Conservation (phyloP, 306 rosid species). For the Lathyrus sativus region DNA sequence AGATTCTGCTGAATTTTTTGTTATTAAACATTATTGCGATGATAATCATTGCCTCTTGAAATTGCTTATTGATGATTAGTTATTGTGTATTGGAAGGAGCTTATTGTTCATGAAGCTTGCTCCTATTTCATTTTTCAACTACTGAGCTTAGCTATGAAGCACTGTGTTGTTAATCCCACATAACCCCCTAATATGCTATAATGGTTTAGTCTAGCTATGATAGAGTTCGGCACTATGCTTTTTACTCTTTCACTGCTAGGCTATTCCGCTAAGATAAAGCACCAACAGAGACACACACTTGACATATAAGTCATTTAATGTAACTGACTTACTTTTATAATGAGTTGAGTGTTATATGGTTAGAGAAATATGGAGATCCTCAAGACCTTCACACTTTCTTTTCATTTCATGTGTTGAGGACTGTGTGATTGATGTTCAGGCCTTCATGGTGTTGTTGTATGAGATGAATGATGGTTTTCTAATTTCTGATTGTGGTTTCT, state of each 20-base stretch:
- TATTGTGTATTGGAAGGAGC: too few relatives aligned
- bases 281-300: neutral
- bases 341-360: neutral
- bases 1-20: neutral
- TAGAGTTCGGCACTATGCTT: too few relatives aligned
- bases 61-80: neutral
- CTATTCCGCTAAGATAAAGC: too few relatives aligned
- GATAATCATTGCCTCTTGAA: constrained; percentile 4
- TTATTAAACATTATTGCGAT: too few relatives aligned
- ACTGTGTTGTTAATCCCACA: neutral
- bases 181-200: too few relatives aligned
- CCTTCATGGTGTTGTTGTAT: constrained; percentile 11
- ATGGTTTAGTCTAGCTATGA: too few relatives aligned
- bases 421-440: constrained; percentile 25
- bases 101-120: neutral
- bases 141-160: neutral
- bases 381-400: neutral
- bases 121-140: constrained; percentile 8
- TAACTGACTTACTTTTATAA: neutral
- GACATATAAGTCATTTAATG: neutral
- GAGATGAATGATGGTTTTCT: constrained; percentile 25
- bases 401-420: constrained; percentile 23
- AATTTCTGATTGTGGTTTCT: constrained; percentile 3
- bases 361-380: neutral
- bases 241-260: too few relatives aligned